A percentile compares a stretch with the other conserved stretches of the same genome.
These are phyloP conservation scores for Candida sp. DNA, from an alignment of 1,139 yeast species.

Conservation along the genomic window DNA sequence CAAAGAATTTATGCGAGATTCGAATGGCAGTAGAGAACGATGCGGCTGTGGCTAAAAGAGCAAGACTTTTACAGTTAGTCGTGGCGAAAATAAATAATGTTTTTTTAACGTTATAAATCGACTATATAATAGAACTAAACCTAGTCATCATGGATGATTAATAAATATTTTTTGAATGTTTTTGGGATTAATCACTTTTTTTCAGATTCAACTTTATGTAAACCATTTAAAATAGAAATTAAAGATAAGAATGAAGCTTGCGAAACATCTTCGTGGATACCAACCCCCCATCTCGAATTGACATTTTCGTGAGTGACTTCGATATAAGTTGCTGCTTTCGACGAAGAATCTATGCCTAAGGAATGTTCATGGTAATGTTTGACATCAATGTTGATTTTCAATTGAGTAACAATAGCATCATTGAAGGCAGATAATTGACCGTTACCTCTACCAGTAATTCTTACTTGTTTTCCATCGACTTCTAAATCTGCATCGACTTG, in stretches of 20 bases:
- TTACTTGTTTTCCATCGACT: conserved; percentile 44
- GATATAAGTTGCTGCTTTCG: conserved; percentile 90
- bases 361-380: conserved; percentile 90
- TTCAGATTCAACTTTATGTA: conserved; percentile 13
- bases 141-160: background rate
- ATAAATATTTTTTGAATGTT: too few relatives aligned
- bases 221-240: conserved; percentile 65
- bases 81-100: background rate
- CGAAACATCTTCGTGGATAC: conserved; percentile 89
- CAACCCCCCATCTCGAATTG: conserved; percentile 84
- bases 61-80: too few relatives aligned
- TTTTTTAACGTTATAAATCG: background rate
- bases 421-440: conserved; percentile 94
- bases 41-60: background rate
- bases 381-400: conserved; percentile 64
- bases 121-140: background rate
- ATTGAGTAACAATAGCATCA: conserved; percentile 64
- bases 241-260: conserved; percentile 85
- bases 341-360: conserved; percentile 78
- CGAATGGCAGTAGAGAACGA: too few relatives aligned
- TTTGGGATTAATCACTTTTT: background rate
- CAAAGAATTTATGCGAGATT: too few relatives aligned
- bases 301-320: conserved; percentile 55
- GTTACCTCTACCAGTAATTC: conserved; percentile 74
- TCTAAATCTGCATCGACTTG: conserved; percentile 36